Conservation (phyloP, 441 rosid species). For the Bruguiera hainesii region DNA sequence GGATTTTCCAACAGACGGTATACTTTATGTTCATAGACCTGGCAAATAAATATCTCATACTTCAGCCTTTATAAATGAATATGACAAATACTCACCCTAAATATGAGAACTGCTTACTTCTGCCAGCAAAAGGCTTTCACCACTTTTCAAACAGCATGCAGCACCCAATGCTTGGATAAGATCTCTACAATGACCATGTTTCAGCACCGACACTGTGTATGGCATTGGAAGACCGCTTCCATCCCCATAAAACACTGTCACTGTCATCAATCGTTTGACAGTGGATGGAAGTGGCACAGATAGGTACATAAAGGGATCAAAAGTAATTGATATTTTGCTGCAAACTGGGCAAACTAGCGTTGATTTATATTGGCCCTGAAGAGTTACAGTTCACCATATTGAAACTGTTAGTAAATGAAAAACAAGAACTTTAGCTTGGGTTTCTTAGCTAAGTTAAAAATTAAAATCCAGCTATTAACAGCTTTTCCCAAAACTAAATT, state of each 20-base stretch:
- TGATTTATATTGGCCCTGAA: slow-evolving; percentile 73
- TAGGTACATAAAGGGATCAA: slow-evolving; percentile 79
- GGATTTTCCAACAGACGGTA: slow-evolving; percentile 55
- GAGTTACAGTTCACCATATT: slow-evolving; percentile 18
- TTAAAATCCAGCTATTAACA: too few species aligned
- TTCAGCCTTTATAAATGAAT: slow-evolving; percentile 23
- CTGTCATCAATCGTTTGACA: slow-evolving; percentile 58
- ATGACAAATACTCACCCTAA: not conserved
- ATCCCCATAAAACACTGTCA: slow-evolving; percentile 55
- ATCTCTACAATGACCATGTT: slow-evolving; percentile 57
- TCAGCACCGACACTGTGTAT: slow-evolving; percentile 51
- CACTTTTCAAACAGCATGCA: slow-evolving; percentile 49
- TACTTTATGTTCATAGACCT: slow-evolving; percentile 54
- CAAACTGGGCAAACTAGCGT: slow-evolving; percentile 70
- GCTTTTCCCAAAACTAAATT: too few species aligned
- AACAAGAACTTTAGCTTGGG: too few species aligned
- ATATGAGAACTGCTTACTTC: slow-evolving; percentile 40
- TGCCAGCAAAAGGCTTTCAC: slow-evolving; percentile 63
- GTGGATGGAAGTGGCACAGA: slow-evolving; percentile 73
- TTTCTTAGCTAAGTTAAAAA: too few species aligned
- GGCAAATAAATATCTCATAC: slow-evolving; percentile 18
- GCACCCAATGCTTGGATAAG: slow-evolving; percentile 44
- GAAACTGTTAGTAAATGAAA: slow-evolving; percentile 4
- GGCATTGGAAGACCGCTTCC: slow-evolving; percentile 52
- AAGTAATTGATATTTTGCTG: slow-evolving; percentile 63